Evolutionary conservation across 2,329 filamentous ascomycete genomes (phyloP).

Genomic region (Metarhizium rileyi): DNA sequence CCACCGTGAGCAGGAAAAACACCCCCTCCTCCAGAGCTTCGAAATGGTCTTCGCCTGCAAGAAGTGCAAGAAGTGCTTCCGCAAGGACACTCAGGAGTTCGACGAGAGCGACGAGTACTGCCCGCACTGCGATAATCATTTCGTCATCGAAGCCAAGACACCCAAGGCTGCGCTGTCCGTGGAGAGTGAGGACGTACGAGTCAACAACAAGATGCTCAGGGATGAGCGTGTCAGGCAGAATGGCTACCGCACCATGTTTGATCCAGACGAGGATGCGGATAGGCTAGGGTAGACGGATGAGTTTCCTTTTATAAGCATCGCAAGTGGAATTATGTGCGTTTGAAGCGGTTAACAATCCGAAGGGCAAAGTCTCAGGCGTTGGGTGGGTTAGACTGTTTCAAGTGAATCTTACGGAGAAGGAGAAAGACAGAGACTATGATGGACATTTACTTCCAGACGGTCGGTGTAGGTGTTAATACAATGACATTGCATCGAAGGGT

Average conservation of each 20-base stretch:
- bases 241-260: slow-evolving; percentile 58
- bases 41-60: slow-evolving; percentile 98
- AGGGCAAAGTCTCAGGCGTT: slow-evolving; percentile 19
- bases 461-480: slow-evolving; percentile 24
- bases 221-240: slow-evolving; percentile 67
- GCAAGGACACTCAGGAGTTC: slow-evolving; percentile 84
- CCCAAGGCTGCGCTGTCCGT: slow-evolving; percentile 76
- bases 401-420: not conserved
- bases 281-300: slow-evolving; percentile 54
- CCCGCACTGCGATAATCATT: slow-evolving; percentile 98
- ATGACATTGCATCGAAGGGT: slow-evolving; percentile 18
- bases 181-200: slow-evolving; percentile 81
- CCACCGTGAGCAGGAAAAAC: slow-evolving; percentile 71
- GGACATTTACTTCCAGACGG: not conserved
- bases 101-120: slow-evolving; percentile 98
- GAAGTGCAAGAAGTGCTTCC: slow-evolving; percentile 97
- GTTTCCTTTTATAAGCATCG: not conserved
- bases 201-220: slow-evolving; percentile 84
- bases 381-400: slow-evolving; percentile 17
- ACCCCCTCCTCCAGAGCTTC: slow-evolving; percentile 63
- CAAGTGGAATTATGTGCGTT: not conserved
- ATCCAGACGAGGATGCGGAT: slow-evolving; percentile 64
- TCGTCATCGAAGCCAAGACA: slow-evolving; percentile 78
- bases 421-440: not conserved
- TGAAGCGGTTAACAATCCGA: not conserved